A percentile compares a stretch with the other conserved stretches of the same genome.
These are phyloP conservation scores for Ceratocystis variospora DNA, from an alignment of 2,329 filamentous ascomycete species.

Conservation along the genomic window DNA sequence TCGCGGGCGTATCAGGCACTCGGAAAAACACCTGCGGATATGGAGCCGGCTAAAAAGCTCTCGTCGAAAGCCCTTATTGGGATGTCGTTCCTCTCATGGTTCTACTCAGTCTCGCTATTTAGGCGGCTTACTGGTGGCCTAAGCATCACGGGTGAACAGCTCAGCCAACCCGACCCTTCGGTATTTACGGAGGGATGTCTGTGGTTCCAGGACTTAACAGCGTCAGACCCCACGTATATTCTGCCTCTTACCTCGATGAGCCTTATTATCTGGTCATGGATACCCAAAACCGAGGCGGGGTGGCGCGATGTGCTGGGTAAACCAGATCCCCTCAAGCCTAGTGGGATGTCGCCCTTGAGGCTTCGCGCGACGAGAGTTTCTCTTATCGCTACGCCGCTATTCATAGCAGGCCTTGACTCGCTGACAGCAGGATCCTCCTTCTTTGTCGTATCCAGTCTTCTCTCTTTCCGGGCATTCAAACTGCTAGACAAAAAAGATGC, in stretches of 20 bases:
- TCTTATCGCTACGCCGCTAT: constrained; percentile 15
- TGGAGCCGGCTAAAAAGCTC: constrained; percentile 23
- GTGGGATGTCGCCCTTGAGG: constrained; percentile 18
- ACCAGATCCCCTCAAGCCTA: constrained; percentile 14
- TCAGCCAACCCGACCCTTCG: constrained; percentile 27
- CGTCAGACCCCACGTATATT: constrained; percentile 36
- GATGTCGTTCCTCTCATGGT: constrained; percentile 17
- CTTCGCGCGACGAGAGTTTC: constrained; percentile 9
- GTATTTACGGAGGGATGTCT: constrained; percentile 38
- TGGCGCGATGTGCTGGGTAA: constrained; percentile 16
- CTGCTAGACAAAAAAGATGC: constrained; percentile 13
- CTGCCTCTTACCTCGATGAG: constrained; percentile 28
- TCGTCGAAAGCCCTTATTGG: constrained; percentile 11
- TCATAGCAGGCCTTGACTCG: constrained; percentile 12
- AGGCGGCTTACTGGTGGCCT: constrained; percentile 23
- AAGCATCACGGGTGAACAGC: constrained; percentile 20
- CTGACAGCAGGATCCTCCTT: constrained; percentile 17
- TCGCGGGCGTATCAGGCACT: constrained; percentile 5
- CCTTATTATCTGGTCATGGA: constrained; percentile 15
- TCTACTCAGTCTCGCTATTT: constrained; percentile 20
- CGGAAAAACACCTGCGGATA: constrained; percentile 5
- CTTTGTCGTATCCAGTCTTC: constrained; percentile 16
- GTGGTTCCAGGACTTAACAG: constrained; percentile 43
- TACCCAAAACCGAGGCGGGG: constrained; percentile 12
- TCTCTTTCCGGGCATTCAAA: constrained; percentile 6